Evolutionary conservation across 768 basidiomycete genomes (phyloP).

Genomic region (Tulasnella sp.): DNA sequence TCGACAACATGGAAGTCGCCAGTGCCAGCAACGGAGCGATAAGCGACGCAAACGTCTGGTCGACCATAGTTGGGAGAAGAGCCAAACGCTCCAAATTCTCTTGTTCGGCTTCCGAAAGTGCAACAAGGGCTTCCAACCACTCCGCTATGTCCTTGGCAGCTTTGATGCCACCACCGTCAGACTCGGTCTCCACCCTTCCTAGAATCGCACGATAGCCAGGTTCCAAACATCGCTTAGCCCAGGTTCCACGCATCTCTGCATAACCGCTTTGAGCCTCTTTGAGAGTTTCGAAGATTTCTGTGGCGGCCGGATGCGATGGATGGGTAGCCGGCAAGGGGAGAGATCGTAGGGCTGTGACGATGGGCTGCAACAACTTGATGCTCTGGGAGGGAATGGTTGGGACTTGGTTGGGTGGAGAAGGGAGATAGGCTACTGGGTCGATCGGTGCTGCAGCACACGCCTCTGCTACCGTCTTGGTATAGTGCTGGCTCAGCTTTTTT

Average conservation of each 20-base stretch:
- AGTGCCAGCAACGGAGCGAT: slow-evolving; percentile 61
- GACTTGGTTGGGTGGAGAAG: slow-evolving; percentile 44
- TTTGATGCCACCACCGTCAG: slow-evolving; percentile 49
- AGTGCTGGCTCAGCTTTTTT: slow-evolving; percentile 75
- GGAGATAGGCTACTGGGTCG: slow-evolving; percentile 37
- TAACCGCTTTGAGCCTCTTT: slow-evolving; percentile 78
- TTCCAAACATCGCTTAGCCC: slow-evolving; percentile 73
- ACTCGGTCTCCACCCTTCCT: slow-evolving; percentile 62
- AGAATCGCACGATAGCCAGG: slow-evolving; percentile 63
- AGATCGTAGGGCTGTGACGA: slow-evolving; percentile 59
- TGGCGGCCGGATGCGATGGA: slow-evolving; percentile 75
- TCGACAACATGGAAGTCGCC: slow-evolving; percentile 61
- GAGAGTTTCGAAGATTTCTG: slow-evolving; percentile 58
- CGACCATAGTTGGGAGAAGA: slow-evolving; percentile 53
- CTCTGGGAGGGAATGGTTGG: slow-evolving; percentile 51
- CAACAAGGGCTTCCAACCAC: slow-evolving; percentile 64
- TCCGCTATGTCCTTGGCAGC: slow-evolving; percentile 68
- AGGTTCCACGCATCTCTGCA: slow-evolving; percentile 79
- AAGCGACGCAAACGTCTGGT: slow-evolving; percentile 54
- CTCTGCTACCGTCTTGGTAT: slow-evolving; percentile 85
- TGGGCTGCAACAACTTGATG: slow-evolving; percentile 54
- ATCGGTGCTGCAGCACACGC: slow-evolving; percentile 60
- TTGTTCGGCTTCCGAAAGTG: slow-evolving; percentile 70
- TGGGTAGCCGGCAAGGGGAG: slow-evolving; percentile 75
- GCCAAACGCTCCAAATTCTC: slow-evolving; percentile 59